Percentiles rank a stretch among this genome's conserved stretches.
These are phyloP conservation scores for Malus sieversii DNA, from an alignment of 306 rosid species.

Conservation along the genomic window DNA sequence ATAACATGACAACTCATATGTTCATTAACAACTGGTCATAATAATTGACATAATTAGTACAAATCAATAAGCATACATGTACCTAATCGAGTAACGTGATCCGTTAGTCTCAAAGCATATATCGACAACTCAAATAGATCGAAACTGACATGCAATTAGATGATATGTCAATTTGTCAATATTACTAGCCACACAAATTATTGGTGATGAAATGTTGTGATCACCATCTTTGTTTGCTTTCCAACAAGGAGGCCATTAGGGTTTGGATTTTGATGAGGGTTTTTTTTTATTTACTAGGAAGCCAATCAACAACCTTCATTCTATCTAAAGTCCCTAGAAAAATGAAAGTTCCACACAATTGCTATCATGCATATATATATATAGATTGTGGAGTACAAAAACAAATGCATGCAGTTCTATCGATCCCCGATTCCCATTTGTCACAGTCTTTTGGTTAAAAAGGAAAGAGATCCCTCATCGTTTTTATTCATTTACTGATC, in stretches of 20 bases:
- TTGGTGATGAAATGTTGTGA: constrained; percentile 7
- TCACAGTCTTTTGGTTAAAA: not conserved
- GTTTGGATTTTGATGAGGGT: not conserved
- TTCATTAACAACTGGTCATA: not conserved
- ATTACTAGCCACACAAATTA: constrained; percentile 2
- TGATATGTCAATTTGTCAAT: not conserved
- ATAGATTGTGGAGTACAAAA: not conserved
- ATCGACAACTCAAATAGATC: not conserved
- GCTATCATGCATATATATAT: not conserved
- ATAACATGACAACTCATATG: no score
- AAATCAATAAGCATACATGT: not conserved
- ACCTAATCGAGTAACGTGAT: not conserved
- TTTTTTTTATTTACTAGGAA: not conserved
- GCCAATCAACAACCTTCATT: not conserved
- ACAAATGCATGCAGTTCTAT: not conserved
- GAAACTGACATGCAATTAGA: not conserved
- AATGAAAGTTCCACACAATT: not conserved
- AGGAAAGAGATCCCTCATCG: not conserved
- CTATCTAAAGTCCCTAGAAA: not conserved
- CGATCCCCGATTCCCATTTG: not conserved
- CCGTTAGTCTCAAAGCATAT: not conserved
- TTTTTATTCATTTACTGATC: no score
- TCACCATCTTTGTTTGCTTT: constrained; percentile 13
- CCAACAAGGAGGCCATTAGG: constrained; percentile 19
- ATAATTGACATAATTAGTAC: not conserved